These are phyloP conservation scores for Camillea tinctor DNA, from an alignment of 2,329 filamentous ascomycete genomes.

Conservation along the genomic window DNA sequence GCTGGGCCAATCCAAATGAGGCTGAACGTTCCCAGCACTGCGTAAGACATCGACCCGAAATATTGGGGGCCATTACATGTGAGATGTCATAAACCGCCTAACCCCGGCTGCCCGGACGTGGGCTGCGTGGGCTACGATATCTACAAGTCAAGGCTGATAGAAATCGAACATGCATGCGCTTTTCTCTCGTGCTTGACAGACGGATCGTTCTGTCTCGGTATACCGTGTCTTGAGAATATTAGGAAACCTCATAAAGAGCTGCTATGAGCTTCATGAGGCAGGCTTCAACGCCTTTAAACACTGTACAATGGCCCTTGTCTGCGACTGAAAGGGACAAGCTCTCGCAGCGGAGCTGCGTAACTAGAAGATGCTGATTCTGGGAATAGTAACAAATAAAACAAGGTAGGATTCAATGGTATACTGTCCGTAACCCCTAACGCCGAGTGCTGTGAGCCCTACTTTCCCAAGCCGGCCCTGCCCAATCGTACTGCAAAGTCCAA, in stretches of 20 bases:
- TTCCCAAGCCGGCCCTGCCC: conserved; percentile 23
- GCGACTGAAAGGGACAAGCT: neutral
- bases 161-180: neutral
- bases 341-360: neutral
- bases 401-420: conserved; percentile 33
- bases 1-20: conserved; percentile 7
- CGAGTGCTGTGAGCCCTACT: conserved; percentile 31
- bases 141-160: neutral
- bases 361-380: neutral
- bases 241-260: neutral
- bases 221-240: neutral
- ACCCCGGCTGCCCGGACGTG: neutral
- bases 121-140: no score
- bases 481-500: conserved; percentile 19
- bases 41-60: neutral
- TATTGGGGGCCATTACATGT: neutral
- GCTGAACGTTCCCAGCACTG: conserved; percentile 7
- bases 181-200: neutral
- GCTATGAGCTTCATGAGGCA: neutral
- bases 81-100: neutral
- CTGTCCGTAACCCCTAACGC: conserved; percentile 33
- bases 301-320: neutral
- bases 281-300: neutral
- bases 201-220: neutral
- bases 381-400: conserved; percentile 25